Base-by-base conservation (phyloP, 257 asterid species). In the Solanum chilense region DNA sequence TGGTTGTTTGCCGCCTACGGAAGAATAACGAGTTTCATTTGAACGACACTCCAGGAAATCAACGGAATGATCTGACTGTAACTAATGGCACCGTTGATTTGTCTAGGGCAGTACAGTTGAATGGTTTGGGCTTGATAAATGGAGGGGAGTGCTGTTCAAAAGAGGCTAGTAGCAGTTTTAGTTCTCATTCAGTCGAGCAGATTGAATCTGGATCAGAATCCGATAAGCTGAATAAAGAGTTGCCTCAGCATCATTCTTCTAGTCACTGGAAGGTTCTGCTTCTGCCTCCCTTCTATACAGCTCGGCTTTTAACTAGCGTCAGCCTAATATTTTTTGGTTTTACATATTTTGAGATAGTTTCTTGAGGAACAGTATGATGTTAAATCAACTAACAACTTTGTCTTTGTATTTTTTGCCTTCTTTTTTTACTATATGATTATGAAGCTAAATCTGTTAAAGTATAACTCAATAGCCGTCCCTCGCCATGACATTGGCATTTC, bases 1-100 rank as follows among this genome's bases (percentile, higher is more conserved):
- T 92, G 95, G 98, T 95, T 20, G 91, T 96, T 12, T 96, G 99
- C 86, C 98, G 99, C 66, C 92, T 96, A 9, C 87, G 95, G 62
- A 96, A 92, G 94, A 96, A 95, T 89, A 89, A 60, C 2, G 98
- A 95, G 9, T 95, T 95, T 86, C 93, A 88, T 84, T 68, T 94
- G 70, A 92, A 92, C 45, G 94, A 90, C 31, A 85, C 84, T 13
- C 82, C 88, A 3, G 86, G 87, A 58, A 90, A 76, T 52, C 88
- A 58, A 44, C 62, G 80, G 78, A 90, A 88, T 87, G 62, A 82
- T 60, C 82, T 89, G 23, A 80, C 85, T 10, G 73, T 31, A 21
- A 89, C 87, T 44, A 39, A 87, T 52, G n/a, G 45, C 73, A 44
- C 89, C 29, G 66, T 80, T 7, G 85, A 91, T 68, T 86, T 86